phyloP scores from a whole-genome alignment of 176 grass and related monocot species.

The Aegilops umbellulata region DNA sequence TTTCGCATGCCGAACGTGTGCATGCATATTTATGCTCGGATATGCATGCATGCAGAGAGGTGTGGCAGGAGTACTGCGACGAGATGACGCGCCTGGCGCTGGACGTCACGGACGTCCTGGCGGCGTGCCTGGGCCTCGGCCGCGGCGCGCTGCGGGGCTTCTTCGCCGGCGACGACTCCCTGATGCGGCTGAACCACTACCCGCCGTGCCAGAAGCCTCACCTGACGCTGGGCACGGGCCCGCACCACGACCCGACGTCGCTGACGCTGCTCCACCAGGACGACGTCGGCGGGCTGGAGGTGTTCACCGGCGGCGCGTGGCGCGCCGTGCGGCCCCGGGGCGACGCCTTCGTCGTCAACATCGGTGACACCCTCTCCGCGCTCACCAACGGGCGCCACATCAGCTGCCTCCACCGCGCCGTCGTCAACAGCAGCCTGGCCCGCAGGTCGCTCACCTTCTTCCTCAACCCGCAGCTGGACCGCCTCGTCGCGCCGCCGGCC shows the following conservation, averaged over 20 bases:
- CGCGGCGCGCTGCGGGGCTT: constrained; percentile 22
- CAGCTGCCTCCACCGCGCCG: constrained; percentile 64
- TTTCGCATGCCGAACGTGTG: too few species aligned
- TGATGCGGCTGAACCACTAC: constrained; percentile 56
- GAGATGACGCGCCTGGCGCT: constrained; percentile 44
- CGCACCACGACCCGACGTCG: constrained; percentile 63
- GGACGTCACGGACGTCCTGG: constrained; percentile 43
- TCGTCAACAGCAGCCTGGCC: constrained; percentile 14
- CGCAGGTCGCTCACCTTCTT: constrained; percentile 54
- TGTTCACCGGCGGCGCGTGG: constrained; percentile 30
- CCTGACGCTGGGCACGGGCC: constrained; percentile 52
- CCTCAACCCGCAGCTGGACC: constrained; percentile 44
- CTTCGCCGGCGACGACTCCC: constrained; percentile 32
- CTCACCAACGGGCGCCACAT: constrained; percentile 45
- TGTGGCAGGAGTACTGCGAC: constrained; percentile 47
- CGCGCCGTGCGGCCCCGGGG: constrained; percentile 33
- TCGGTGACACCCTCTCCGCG: constrained; percentile 59
- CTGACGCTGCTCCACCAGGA: constrained; percentile 65
- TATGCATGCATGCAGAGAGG: constrained; percentile 18
- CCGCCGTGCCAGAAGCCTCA: constrained; percentile 46
- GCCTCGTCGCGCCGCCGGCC: constrained; percentile 27
- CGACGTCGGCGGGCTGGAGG: constrained; percentile 52
- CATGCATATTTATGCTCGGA: background rate
- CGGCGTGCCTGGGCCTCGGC: constrained; percentile 15
- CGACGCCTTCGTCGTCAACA: constrained; percentile 58